Base-by-base conservation (phyloP, 2,329 filamentous ascomycete species). In the Lachnellula subtilissima region DNA sequence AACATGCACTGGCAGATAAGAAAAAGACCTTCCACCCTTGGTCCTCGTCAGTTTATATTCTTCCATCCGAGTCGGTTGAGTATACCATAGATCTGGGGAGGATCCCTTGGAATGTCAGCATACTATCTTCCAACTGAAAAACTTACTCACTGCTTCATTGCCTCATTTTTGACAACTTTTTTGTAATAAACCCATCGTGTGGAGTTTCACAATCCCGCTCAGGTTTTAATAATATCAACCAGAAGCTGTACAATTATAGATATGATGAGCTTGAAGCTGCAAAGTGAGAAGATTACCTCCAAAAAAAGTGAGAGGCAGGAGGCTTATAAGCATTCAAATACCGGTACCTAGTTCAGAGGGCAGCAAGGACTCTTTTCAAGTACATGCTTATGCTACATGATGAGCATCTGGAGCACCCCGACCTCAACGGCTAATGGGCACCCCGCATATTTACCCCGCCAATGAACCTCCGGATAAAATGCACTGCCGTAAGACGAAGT, bases 21-120 rank as follows among this genome's bases (percentile, higher is more conserved):
- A 84, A 62, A 87, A 75, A 67, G 78, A 78, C 83, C 54, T 85
- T 79, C 85, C 85, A 88, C 66, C 84, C 84, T 72, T 88, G 81
- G 64, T 35, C 12, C 17, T 39, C 48, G 42, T 64, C 25, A 62
- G 56, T 15, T 28, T 2, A 17, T 4, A 7, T 22, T 1, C 35
- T 49, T 40, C 37, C 4, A 4, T 4, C 17, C 17, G 45, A 36
- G 22, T 35, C 37, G 23, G 11, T n/a, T 35, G 15, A n/a, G 14
- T 25, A 42, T 60, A 61, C 60, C 63, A 55, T 67, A 66, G 39
- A 67, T 66, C 56, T 67, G 62, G 7, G 59, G 57, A 17, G 65
- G 66, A 50, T 67, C 65, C 50, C 64, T 65, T 35, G 36, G 36
- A 36, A 28, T 53, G 32, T 59, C 48, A 53, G 53, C 52, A 37